A percentile compares a stretch with the other conserved stretches of the same genome.
Evolutionary conservation across 129 eudicot species (phyloP).

Genomic region (Chrysanthemum makinoi): DNA sequence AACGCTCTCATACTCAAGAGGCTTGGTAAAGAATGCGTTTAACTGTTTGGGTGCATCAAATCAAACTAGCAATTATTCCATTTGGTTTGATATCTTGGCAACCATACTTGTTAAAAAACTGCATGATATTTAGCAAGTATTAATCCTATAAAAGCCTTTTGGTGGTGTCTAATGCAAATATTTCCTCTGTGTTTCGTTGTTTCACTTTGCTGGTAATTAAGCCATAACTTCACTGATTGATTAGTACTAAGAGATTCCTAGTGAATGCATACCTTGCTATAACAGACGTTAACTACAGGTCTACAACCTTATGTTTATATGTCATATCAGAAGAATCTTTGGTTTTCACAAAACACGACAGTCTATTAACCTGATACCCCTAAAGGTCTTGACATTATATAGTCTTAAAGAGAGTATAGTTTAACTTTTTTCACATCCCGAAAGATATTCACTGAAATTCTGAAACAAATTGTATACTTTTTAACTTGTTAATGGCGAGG

Average conservation of each 20-base stretch:
- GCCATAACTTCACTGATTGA: background rate
- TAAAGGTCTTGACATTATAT: background rate
- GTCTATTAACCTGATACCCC: background rate
- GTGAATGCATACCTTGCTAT: background rate
- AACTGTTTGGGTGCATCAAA: background rate
- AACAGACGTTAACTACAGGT: background rate
- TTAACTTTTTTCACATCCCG: background rate
- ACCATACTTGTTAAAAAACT: no score
- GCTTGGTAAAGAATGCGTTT: background rate
- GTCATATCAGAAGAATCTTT: background rate
- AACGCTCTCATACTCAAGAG: no score
- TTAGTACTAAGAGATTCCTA: background rate
- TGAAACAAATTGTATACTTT: background rate
- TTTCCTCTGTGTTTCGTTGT: no score
- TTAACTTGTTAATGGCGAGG: background rate
- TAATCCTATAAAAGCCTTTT: no score
- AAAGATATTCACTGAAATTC: background rate
- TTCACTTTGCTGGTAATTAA: background rate
- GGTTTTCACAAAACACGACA: background rate
- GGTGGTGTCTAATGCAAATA: no score
- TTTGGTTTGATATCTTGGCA: no score
- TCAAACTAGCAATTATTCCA: no score
- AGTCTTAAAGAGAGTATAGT: background rate
- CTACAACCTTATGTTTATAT: background rate
- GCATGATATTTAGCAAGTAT: no score